Base-by-base conservation (phyloP, 129 eudicot genomes). In the Scalesia atractyloides region DNA sequence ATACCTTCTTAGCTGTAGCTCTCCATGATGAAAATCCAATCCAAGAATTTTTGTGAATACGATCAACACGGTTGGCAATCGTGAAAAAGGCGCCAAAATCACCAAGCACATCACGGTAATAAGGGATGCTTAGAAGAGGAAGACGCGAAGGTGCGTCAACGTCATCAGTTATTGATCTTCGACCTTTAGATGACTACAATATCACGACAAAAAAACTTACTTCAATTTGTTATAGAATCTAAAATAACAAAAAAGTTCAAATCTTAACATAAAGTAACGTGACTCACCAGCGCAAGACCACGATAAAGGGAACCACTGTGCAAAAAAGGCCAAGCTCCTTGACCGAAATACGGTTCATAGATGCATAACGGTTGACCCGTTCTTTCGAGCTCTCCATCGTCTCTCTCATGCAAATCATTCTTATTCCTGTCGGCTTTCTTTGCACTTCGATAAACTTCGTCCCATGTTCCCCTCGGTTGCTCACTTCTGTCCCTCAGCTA, bases 1-100 rank as follows among this genome's bases (percentile, higher is more conserved):
- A 36, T 86, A 83, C 97, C 91, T 84, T 83, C 66, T 79, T 84
- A 41, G 97, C 97, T 34, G 91, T 90, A 36, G 86, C 84, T 86
- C 97, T 88, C 99, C 97, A 90, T 16, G 97, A 90, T 70, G 88
- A 92, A 60, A 90, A 94, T 47, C 99, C 99, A 64, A 94, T 94
- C 97, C 99, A 94, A 52, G 99, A 89, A 82, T 95, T 95, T 80
- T 74, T 90, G 68, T 95, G 99, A 54, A 88, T 68, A 30, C 96
- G 96, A 59, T 95, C 99, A 73, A 95, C 75, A 43, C 91, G 88
- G 79, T 95, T 84, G 41, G 96, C 97, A 50, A 95, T 85, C 2
- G 99, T 88, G 34, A 95, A 90, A 69, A 86, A 86, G 49, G 96
- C 99, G 62, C 99, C 99, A 84, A 81, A 75, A 78, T 95, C 99